Evolutionary conservation across 1,139 yeast species (phyloP), one percentile per base, ranked within the genome.

Genomic region (Casaregolazyma suthepensis): DNA sequence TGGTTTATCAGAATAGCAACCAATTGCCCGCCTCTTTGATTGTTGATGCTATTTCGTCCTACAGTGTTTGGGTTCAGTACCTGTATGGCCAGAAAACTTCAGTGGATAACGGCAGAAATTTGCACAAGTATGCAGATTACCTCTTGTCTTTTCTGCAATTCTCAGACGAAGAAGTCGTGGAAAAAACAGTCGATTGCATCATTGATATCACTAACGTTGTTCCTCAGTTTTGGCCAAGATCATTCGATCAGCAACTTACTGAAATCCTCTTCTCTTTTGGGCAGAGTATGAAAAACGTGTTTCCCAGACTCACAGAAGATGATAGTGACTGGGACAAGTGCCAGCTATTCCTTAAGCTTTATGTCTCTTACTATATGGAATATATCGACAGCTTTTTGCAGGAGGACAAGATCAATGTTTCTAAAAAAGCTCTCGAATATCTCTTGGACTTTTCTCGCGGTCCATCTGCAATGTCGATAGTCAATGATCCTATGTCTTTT

Each of bases 401-500:
- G 22, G 57, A 59, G 9, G 56, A 57, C 6, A 42, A 43, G 3
- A 31, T 42, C 9, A 37, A 49, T 35, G 46, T 45, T n/a, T 46
- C 20, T 42, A 49, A 48, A 1, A 46, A 49, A 43, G 54, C 68
- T 26, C 57, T 69, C 31, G 57, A 61, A 9, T 57, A 60, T n/a
- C 67, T 87, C 12, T 59, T 85, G 23, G 74, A 74, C 43, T 68
- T 90, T 50, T 81, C 95, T 0, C 75, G 77, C 52, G 76, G 79
- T 3, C 31, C 26, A 13, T 83, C 85, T 0, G 83, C 85, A 0
- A 23, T 40, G 4, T 87, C 96, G 0, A 75, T 85, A 0, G 69
- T 75, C 0, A 91, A 88, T 26, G 96, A 91, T 65, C 71, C 71
- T 15, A 71, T 87, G 12, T 85, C 95, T 15, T 80, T 77, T 46